These are phyloP conservation scores for Kodamaea fukazawae DNA, from an alignment of 805 yeast genomes.

Conservation along the genomic window DNA sequence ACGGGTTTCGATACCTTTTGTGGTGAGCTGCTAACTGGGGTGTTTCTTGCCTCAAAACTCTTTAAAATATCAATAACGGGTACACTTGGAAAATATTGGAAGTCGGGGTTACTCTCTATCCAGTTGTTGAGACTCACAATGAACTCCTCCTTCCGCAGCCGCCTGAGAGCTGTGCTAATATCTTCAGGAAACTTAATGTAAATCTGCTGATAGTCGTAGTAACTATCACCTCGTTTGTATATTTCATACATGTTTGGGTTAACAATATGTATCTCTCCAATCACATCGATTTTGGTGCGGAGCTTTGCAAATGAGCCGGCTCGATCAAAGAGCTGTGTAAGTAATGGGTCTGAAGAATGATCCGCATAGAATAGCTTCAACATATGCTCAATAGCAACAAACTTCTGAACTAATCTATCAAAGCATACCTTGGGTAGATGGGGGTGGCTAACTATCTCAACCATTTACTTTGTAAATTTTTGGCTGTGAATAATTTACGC, in stretches of 20 bases:
- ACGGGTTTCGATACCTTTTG: constrained; percentile 1
- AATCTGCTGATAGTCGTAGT: constrained; percentile 7
- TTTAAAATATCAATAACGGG: constrained; percentile 1
- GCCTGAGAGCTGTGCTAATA: constrained; percentile 3
- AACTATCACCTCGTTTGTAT: constrained; percentile 3
- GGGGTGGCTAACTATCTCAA: constrained; percentile 10
- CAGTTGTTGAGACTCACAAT: constrained; percentile 17
- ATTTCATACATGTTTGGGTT: constrained; percentile 11
- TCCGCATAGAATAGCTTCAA: constrained; percentile 33
- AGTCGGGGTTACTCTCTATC: constrained; percentile 18
- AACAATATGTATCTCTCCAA: constrained; percentile 15
- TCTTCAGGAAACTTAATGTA: constrained; percentile 11
- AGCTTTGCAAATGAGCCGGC: constrained; percentile 18
- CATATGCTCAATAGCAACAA: constrained; percentile 31
- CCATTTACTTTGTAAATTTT: too few relatives aligned
- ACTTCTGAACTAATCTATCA: constrained; percentile 11
- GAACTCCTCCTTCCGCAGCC: constrained; percentile 20
- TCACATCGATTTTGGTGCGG: constrained; percentile 19
- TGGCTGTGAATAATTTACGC: too few relatives aligned
- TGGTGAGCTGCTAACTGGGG: background rate
- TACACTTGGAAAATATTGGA: background rate
- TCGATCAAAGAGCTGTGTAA: constrained; percentile 19
- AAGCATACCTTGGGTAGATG: constrained; percentile 8
- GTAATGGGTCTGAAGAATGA: constrained; percentile 27
- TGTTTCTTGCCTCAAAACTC: background rate